phyloP scores from a whole-genome alignment of 2,329 filamentous ascomycete species.

The Clarireedia paspali region DNA sequence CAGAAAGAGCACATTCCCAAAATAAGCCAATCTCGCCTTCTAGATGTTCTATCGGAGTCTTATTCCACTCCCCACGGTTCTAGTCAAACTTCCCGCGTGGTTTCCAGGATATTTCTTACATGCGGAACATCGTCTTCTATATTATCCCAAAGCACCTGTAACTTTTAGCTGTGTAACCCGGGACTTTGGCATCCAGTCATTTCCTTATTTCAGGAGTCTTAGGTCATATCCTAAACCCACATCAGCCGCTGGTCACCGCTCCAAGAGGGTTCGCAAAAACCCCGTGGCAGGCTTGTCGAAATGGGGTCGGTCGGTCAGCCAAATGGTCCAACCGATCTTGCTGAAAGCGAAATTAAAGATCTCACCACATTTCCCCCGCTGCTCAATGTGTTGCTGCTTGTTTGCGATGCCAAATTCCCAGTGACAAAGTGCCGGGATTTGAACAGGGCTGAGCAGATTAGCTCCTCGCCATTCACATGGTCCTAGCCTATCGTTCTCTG shows the following conservation, averaged over 20 bases:
- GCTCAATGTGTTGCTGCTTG: background rate
- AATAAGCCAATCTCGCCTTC: too few species aligned
- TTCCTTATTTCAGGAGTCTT: background rate
- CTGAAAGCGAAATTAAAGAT: slow-evolving; percentile 1
- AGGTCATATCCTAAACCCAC: slow-evolving; percentile 7
- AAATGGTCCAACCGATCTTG: background rate
- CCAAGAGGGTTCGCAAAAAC: background rate
- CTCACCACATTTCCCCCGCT: slow-evolving; percentile 1
- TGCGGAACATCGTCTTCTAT: slow-evolving; percentile 3
- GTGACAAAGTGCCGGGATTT: slow-evolving; percentile 8
- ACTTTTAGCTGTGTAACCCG: background rate
- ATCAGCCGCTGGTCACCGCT: background rate
- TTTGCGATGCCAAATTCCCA: background rate
- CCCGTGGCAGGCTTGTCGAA: background rate
- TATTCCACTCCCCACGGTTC: slow-evolving; percentile 1
- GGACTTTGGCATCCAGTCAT: background rate
- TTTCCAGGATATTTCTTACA: slow-evolving; percentile 5
- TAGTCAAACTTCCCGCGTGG: slow-evolving; percentile 4
- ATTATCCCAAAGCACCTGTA: background rate
- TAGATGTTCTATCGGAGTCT: background rate
- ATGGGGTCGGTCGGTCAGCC: background rate
- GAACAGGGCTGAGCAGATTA: slow-evolving; percentile 2
- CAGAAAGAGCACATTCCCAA: too few species aligned
- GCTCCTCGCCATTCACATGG: too few species aligned
- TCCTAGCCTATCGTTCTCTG: too few species aligned